A percentile compares a stretch with the other conserved stretches of the same genome.
phyloP scores from a whole-genome alignment of 2,329 filamentous ascomycete genomes.

The Penicillium rolfsii region DNA sequence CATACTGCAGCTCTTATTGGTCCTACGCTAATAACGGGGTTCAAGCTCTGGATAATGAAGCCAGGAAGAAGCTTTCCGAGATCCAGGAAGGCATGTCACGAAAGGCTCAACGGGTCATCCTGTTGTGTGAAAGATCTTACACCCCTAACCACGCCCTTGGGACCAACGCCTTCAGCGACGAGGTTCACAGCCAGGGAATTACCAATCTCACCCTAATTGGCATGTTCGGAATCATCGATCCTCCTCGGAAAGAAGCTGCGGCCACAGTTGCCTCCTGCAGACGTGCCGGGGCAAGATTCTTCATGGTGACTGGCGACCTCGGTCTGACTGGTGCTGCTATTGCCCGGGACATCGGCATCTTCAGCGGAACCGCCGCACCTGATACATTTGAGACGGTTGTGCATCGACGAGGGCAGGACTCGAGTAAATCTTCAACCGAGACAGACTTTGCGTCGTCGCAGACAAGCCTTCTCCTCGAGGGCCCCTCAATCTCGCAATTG shows the following conservation, averaged over 20 bases:
- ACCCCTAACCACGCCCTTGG: neutral
- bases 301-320: conserved; percentile 71
- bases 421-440: neutral
- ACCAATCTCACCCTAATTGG: conserved; percentile 40
- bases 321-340: conserved; percentile 69
- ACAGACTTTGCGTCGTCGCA: neutral
- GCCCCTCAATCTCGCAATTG: neutral
- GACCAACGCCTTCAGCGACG: neutral
- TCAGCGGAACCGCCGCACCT: conserved; percentile 20
- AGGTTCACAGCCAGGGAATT: conserved; percentile 55
- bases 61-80: neutral
- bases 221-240: conserved; percentile 68
- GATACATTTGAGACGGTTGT: conserved; percentile 3
- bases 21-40: neutral
- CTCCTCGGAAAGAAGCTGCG: conserved; percentile 62
- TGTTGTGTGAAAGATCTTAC: neutral
- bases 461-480: conserved; percentile 2
- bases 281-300: conserved; percentile 64
- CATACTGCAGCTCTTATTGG: conserved; percentile 56
- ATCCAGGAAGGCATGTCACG: neutral
- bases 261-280: conserved; percentile 64
- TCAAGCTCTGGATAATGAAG: neutral
- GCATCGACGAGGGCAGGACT: neutral
- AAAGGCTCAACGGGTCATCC: neutral
- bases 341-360: conserved; percentile 68